phyloP scores from a whole-genome alignment of 1,139 yeast genomes.

The Debaryomyces nepalensis region DNA sequence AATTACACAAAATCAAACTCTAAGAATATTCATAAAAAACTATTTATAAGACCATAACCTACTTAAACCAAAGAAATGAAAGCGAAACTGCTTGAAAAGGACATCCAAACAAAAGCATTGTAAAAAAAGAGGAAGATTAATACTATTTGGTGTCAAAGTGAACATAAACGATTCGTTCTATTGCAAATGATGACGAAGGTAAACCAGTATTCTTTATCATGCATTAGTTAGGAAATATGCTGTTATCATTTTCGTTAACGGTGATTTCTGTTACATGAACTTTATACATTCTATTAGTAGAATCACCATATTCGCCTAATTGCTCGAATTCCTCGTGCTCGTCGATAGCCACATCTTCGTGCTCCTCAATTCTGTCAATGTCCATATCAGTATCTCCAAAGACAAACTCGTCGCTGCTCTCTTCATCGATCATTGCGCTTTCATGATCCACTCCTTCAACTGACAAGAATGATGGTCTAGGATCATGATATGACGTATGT shows the following conservation, averaged over 20 bases:
- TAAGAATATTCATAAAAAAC: background rate
- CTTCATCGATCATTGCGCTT: constrained; percentile 15
- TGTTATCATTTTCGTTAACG: constrained; percentile 44
- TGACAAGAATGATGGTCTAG: constrained; percentile 29
- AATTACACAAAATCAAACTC: constrained; percentile 7
- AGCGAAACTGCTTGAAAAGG: no score
- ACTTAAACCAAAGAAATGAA: constrained; percentile 1
- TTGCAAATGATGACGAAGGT: no score
- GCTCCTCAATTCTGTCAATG: constrained; percentile 22
- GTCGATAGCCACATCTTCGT: constrained; percentile 24
- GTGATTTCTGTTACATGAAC: constrained; percentile 59
- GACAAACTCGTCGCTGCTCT: constrained; percentile 12
- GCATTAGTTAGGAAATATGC: constrained; percentile 34
- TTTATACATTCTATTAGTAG: constrained; percentile 36
- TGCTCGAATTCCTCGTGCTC: constrained; percentile 33
- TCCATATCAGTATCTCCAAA: constrained; percentile 15
- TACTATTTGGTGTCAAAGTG: no score
- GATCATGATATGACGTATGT: constrained; percentile 39
- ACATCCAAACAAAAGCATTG: no score
- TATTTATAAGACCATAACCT: background rate
- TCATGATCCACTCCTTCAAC: constrained; percentile 15
- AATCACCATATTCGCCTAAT: constrained; percentile 30
- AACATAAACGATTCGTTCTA: background rate
- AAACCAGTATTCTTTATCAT: no score
- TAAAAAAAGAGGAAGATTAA: background rate